phyloP scores from a whole-genome alignment of 1,139 yeast species.

The Pichia sp. region DNA sequence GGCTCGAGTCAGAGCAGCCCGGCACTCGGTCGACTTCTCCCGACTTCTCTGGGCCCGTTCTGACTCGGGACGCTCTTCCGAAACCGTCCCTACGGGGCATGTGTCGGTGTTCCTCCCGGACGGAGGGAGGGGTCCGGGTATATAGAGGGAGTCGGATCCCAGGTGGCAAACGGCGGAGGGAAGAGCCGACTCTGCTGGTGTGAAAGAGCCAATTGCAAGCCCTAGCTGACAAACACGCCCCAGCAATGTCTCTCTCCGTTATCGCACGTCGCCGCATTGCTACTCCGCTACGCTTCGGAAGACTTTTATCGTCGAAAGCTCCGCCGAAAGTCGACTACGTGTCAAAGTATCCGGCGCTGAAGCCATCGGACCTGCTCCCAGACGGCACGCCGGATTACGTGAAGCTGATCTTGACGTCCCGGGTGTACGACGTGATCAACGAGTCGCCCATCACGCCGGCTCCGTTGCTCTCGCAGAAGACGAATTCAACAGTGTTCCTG shows the following conservation, averaged over 20 bases:
- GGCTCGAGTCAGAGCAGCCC: background rate
- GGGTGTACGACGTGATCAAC: slow-evolving; percentile 90
- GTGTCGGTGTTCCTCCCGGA: background rate
- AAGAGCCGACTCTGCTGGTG: too few relatives aligned
- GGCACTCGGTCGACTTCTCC: background rate
- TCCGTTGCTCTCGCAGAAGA: slow-evolving; percentile 64
- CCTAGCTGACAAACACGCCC: background rate
- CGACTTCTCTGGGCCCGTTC: background rate
- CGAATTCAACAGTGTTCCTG: slow-evolving; percentile 67
- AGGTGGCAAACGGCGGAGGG: too few relatives aligned
- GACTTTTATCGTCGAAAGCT: background rate
- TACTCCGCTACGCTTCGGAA: background rate
- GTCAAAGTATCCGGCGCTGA: slow-evolving; percentile 41
- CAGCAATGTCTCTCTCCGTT: background rate
- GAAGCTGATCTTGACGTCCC: slow-evolving; percentile 79
- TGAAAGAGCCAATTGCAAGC: background rate
- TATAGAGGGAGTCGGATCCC: too few relatives aligned
- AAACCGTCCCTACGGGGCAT: background rate
- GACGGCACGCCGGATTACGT: slow-evolving; percentile 86
- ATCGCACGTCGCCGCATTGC: too few relatives aligned
- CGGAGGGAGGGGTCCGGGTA: too few relatives aligned
- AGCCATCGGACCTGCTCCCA: slow-evolving; percentile 46
- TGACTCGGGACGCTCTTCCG: background rate
- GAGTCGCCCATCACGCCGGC: slow-evolving; percentile 86
- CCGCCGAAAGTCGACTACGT: background rate